Conservation (phyloP, 257 asterid genomes). For the Gynochthodes officinalis region DNA sequence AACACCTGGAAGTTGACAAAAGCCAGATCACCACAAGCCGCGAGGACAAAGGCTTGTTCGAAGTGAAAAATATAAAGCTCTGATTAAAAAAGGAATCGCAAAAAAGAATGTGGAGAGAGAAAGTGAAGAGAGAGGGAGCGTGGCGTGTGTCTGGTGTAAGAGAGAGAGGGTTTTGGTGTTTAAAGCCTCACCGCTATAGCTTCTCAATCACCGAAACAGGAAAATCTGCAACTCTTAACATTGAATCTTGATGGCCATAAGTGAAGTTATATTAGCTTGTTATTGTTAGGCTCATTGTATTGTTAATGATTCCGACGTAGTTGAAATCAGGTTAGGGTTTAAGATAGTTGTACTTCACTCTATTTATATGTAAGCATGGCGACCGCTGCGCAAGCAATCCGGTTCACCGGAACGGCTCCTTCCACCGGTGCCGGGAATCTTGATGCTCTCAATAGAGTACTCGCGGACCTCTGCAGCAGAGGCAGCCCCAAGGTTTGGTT, state of each 20-base stretch:
- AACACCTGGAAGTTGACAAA: too few relatives aligned
- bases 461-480: slow-evolving; percentile 67
- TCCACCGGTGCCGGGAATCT: slow-evolving; percentile 59
- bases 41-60: too few relatives aligned
- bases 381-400: slow-evolving; percentile 52
- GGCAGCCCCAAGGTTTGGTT: slow-evolving; percentile 62
- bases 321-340: slow-evolving; percentile 45
- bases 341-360: slow-evolving; percentile 11
- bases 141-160: not conserved
- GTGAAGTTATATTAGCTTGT: not conserved
- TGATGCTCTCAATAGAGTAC: slow-evolving; percentile 66
- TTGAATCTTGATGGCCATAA: too few relatives aligned
- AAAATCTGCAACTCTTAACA: not conserved
- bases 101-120: not conserved
- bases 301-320: not conserved
- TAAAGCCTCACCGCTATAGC: not conserved
- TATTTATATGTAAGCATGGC: slow-evolving; percentile 26
- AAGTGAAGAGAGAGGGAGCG: not conserved
- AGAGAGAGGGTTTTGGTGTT: slow-evolving; percentile 7
- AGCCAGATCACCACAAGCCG: slow-evolving; percentile 1
- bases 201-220: not conserved
- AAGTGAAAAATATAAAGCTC: not conserved
- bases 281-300: not conserved
- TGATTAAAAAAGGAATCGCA: too few relatives aligned
- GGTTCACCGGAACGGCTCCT: slow-evolving; percentile 56